These are phyloP conservation scores for Ceratobasidium sp. DNA, from an alignment of 1,284 basidiomycete genomes.

Conservation along the genomic window DNA sequence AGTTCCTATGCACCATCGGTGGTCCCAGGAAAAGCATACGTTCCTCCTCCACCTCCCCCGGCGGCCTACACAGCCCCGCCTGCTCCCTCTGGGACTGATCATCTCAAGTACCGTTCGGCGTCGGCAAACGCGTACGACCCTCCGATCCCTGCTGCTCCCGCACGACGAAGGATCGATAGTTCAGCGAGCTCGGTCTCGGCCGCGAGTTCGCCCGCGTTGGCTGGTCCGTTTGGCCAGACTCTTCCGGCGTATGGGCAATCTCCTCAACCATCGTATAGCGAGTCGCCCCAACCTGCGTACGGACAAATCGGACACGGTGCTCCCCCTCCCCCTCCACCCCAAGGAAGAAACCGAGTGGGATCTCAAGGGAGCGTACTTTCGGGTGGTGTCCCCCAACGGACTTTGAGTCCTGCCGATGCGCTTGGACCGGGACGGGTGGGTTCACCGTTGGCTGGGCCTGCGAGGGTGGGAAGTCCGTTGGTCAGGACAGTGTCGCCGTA, in stretches of 20 bases:
- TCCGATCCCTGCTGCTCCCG: conserved; percentile 58
- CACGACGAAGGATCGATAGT: conserved; percentile 31
- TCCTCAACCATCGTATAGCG: too few species aligned
- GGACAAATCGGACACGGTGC: conserved; percentile 16
- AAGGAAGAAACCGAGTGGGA: background rate
- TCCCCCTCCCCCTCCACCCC: conserved; percentile 5
- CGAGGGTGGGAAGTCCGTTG: conserved; percentile 10
- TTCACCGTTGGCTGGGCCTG: conserved; percentile 23
- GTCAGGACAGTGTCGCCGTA: conserved; percentile 12
- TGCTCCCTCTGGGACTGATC: conserved; percentile 43
- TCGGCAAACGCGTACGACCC: conserved; percentile 79
- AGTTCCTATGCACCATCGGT: conserved; percentile 41
- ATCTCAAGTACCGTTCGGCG: conserved; percentile 61
- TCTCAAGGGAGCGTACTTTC: conserved; percentile 5
- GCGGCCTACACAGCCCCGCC: conserved; percentile 45
- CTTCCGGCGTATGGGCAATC: background rate
- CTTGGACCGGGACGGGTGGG: conserved; percentile 15
- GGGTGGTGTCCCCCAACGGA: background rate
- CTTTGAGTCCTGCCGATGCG: conserved; percentile 27
- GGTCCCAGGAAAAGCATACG: conserved; percentile 38
- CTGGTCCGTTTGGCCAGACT: conserved; percentile 21
- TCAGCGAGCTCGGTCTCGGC: conserved; percentile 24
- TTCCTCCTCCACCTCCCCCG: conserved; percentile 48
- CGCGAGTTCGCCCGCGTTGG: conserved; percentile 5
- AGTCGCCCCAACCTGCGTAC: conserved; percentile 16